These are phyloP conservation scores for Cadophora sp. DNA, from an alignment of 2,329 filamentous ascomycete genomes.

Conservation along the genomic window DNA sequence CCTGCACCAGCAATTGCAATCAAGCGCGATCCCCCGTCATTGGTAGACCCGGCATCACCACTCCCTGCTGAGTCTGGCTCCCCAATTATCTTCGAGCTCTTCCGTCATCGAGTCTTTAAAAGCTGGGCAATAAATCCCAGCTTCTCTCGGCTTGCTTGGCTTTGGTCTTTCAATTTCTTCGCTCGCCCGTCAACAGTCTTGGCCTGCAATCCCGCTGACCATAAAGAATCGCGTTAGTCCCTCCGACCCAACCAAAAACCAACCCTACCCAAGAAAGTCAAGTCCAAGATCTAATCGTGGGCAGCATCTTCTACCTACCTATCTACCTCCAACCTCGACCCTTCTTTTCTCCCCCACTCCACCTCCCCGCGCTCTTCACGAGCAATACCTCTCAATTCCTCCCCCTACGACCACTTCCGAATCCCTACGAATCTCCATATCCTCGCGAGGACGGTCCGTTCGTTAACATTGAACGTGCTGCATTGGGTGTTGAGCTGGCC, in stretches of 20 bases:
- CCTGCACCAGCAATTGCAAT: background rate
- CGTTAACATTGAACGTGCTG: constrained; percentile 13
- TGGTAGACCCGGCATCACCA: background rate
- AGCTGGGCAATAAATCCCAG: constrained; percentile 3
- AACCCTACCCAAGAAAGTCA: background rate
- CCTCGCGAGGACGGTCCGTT: constrained; percentile 20
- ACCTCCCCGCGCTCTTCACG: constrained; percentile 5
- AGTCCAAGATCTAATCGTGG: constrained; percentile 8
- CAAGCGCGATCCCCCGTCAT: background rate
- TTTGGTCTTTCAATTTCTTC: background rate
- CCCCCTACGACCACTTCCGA: background rate
- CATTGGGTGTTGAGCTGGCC: background rate
- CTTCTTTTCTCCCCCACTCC: background rate
- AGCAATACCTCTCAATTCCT: background rate
- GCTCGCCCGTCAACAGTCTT: constrained; percentile 2
- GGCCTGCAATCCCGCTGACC: constrained; percentile 11
- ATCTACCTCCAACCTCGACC: background rate
- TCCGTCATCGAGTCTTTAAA: constrained; percentile 1
- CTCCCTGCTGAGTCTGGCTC: constrained; percentile 8
- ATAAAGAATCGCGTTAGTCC: constrained; percentile 17
- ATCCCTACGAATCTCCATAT: constrained; percentile 16
- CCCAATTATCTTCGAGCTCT: constrained; percentile 19
- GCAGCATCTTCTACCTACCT: constrained; percentile 15
- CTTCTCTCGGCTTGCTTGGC: constrained; percentile 13
- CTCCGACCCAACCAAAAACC: background rate